Evolutionary conservation across 202 grass and related monocot species (phyloP), one percentile per base, ranked within the genome.

Genomic region (Setaria italica): DNA sequence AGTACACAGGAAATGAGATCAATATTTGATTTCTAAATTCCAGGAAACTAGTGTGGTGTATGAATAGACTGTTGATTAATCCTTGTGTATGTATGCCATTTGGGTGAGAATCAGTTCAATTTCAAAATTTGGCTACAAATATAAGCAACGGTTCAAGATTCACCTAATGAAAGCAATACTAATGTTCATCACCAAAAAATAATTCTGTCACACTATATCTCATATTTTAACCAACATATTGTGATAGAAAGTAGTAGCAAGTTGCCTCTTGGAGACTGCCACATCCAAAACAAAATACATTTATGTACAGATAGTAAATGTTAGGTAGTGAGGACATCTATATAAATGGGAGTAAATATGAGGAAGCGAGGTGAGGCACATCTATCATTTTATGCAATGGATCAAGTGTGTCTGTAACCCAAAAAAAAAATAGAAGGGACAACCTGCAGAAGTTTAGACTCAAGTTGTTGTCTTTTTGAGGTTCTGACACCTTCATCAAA

Each of bases 401-500:
- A 55, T 67, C 5, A 43, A 46, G 65, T 75, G 16, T 45, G 30
- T 32, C 43, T 20, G 11, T 46, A 4, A 55, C 30, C 42, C 50
- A 57, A 75, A 65, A 45, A 4, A 54, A 16, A 79, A 16, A 79
- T 77, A 39, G 20, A 76, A 34, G 19, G 67, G 29, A 30, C 46
- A 86, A 92, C 95, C 90, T 98, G 93, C 73, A 98, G 67, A 82
- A 98, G 93, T 86, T 90, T 98, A 64, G 88, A 95, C 86, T 98
- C 95, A 46, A 98, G 93, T 84, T 98, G 91, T 12, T 95, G 85
- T 76, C 84, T 92, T 89, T 98, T 98, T 19, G 93, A 92, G 64
- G 86, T 95, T 88, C 93, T 92, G 65, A 98, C 95, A 76, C 91
- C 91, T 95, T 98, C 95, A 72, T 98, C 95, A 82, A 98, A 98